Evolutionary conservation across 148 eudicot genomes (phyloP).

Genomic region (Silene latifolia): DNA sequence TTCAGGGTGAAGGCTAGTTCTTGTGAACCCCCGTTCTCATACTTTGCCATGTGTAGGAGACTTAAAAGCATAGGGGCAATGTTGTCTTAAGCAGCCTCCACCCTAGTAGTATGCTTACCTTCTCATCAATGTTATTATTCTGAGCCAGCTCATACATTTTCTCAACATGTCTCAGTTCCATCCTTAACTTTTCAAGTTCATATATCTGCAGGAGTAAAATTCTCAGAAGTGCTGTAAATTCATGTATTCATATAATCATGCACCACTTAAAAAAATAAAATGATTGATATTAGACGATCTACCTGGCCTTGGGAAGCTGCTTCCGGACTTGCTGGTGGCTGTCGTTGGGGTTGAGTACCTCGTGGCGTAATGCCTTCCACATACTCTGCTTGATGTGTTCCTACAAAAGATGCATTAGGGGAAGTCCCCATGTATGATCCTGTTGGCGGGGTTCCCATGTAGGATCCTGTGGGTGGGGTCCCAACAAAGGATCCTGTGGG

Average conservation of each 20-base stretch:
- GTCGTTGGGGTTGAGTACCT: not conserved
- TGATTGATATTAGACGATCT: not conserved
- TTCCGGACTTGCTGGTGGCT: conserved; percentile 21
- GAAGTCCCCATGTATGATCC: conserved; percentile 1
- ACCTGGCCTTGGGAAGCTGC: conserved; percentile 15
- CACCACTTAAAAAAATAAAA: not conserved
- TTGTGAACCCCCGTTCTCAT: no score
- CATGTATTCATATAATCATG: not conserved
- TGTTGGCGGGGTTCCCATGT: conserved; percentile 3
- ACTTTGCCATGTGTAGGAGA: no score
- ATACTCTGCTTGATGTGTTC: conserved; percentile 1
- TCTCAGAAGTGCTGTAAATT: conserved; percentile 5
- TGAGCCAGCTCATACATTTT: conserved; percentile 80
- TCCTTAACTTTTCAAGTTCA: conserved; percentile 75
- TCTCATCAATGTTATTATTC: conserved; percentile 62
- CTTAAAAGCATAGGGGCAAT: no score
- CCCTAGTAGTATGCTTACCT: conserved; percentile 38
- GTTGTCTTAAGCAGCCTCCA: no score
- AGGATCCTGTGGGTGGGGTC: conserved; percentile 11
- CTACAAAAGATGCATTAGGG: not conserved
- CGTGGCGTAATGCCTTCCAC: not conserved
- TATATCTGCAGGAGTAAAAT: conserved; percentile 34
- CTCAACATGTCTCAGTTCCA: conserved; percentile 62
- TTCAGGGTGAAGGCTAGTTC: no score
- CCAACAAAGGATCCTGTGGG: not conserved